phyloP scores from a whole-genome alignment of 495 filamentous ascomycete species.

The Trichoderma reesei region DNA sequence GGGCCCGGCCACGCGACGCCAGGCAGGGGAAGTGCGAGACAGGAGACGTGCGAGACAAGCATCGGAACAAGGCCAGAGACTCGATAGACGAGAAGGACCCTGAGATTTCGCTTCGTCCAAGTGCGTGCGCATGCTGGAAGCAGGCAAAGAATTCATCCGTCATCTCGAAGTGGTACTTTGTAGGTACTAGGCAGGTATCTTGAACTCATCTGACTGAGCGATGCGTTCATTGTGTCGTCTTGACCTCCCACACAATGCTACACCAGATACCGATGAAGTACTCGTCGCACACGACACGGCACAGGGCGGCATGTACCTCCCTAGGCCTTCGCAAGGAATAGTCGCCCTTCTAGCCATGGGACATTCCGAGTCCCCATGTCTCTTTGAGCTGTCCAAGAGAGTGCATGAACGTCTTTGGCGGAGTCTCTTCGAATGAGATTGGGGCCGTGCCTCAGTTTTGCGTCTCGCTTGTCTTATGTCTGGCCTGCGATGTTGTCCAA shows the following conservation, averaged over 20 bases:
- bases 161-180: neutral
- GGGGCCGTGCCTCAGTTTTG: too few species aligned
- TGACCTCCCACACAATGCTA: neutral
- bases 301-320: neutral
- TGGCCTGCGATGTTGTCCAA: too few species aligned
- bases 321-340: too few species aligned
- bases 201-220: neutral
- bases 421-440: too few species aligned
- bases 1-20: neutral
- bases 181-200: neutral
- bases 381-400: too few species aligned
- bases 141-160: neutral
- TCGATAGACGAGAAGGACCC: constrained; percentile 8
- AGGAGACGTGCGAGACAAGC: neutral
- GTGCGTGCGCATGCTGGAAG: neutral
- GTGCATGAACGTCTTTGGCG: too few species aligned
- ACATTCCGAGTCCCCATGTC: too few species aligned
- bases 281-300: neutral
- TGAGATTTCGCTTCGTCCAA: neutral
- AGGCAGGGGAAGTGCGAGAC: neutral
- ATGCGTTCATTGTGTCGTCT: neutral
- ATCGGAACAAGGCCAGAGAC: constrained; percentile 1
- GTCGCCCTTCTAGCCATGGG: too few species aligned
- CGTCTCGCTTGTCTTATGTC: too few species aligned
- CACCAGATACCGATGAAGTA: neutral